A percentile compares a stretch with the other conserved stretches of the same genome.
These are phyloP conservation scores for Sordariomycetes sp. DNA, from an alignment of 2,329 filamentous ascomycete species.

Conservation along the genomic window DNA sequence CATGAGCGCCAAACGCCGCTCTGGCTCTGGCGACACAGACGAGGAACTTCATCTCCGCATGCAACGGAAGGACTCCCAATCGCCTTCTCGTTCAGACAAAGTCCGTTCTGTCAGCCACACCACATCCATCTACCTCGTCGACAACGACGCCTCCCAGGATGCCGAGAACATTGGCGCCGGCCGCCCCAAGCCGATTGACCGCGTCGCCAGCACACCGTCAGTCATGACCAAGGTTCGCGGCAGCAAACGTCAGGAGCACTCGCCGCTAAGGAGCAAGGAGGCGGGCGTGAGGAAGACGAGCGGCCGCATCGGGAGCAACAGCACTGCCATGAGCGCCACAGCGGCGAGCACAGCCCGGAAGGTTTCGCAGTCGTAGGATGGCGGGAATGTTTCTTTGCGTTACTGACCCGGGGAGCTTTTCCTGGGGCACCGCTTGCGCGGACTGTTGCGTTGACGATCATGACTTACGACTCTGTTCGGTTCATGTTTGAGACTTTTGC, in stretches of 20 bases:
- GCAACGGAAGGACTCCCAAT: constrained; percentile 57
- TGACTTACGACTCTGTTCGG: constrained; percentile 5
- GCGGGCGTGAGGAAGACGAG: constrained; percentile 56
- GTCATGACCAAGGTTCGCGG: constrained; percentile 58
- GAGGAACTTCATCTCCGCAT: constrained; percentile 76
- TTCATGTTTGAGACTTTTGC: too few species aligned
- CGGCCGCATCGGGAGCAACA: constrained; percentile 53
- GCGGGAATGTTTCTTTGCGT: background rate
- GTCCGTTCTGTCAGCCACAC: constrained; percentile 67
- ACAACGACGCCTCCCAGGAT: constrained; percentile 62
- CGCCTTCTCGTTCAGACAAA: constrained; percentile 52
- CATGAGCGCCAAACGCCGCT: constrained; percentile 51
- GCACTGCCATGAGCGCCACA: constrained; percentile 28
- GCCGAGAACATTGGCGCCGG: constrained; percentile 58
- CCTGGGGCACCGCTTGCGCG: too few species aligned
- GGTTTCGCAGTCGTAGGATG: constrained; percentile 27
- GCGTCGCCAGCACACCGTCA: constrained; percentile 42
- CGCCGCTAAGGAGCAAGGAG: constrained; percentile 41
- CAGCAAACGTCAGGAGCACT: constrained; percentile 43
- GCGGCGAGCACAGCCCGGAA: constrained; percentile 40
- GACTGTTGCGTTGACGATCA: constrained; percentile 5
- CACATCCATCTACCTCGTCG: constrained; percentile 56
- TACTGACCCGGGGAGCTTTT: too few species aligned
- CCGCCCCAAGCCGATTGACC: constrained; percentile 51
- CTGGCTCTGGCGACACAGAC: constrained; percentile 61